Evolutionary conservation across 2,329 filamentous ascomycete genomes (phyloP).

Genomic region (Davidsoniella eucalypti): DNA sequence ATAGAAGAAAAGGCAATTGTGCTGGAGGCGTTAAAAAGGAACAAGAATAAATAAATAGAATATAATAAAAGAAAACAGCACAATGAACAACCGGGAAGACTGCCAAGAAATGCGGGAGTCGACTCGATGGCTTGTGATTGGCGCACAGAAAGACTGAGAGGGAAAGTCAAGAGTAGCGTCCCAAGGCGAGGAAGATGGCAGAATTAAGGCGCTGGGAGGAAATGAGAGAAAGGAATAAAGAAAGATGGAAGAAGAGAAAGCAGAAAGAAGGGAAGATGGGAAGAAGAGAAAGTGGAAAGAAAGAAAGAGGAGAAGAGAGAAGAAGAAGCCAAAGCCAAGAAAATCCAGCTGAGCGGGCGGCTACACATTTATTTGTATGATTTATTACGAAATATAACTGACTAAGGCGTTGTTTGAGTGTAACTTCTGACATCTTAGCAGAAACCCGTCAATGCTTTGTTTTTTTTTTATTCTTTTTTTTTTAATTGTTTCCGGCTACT

Average conservation of each 20-base stretch:
- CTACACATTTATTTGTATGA: no score
- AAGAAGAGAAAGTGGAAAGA: constrained; percentile 5
- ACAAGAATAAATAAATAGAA: constrained; percentile 1
- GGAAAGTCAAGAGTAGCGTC: not conserved
- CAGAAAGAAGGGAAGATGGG: not conserved
- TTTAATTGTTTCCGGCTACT: not conserved
- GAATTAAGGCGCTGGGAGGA: not conserved
- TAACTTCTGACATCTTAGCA: no score
- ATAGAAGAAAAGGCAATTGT: not conserved
- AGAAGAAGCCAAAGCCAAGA: constrained; percentile 8
- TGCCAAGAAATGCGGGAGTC: not conserved
- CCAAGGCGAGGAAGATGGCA: not conserved
- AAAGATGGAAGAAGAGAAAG: constrained; percentile 13
- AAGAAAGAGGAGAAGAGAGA: constrained; percentile 6
- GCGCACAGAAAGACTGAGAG: no score
- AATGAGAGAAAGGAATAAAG: constrained; percentile 11
- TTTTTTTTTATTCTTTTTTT: not conserved
- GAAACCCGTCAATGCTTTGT: not conserved
- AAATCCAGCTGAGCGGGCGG: not conserved
- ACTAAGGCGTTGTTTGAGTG: no score
- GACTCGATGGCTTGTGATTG: no score
- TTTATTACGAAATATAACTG: no score
- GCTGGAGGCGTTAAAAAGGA: not conserved
- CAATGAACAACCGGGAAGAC: constrained; percentile 15
- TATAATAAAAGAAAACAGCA: not conserved